Percentiles rank a stretch among this genome's conserved stretches.
These are phyloP conservation scores for Lichtheimia ornata DNA, from an alignment of 371 early-diverging fungal species.

Conservation along the genomic window DNA sequence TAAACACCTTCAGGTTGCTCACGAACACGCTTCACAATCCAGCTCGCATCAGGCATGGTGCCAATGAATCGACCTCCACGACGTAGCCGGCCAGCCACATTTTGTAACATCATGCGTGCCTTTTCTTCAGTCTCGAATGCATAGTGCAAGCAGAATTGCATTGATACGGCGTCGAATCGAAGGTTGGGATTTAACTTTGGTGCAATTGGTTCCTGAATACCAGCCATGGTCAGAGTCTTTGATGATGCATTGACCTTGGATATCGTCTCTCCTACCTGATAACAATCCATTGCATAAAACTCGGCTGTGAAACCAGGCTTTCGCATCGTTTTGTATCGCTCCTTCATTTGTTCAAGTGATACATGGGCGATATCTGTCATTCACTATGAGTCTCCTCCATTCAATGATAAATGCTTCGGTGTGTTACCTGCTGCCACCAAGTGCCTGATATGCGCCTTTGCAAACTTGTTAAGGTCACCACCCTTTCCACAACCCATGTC, in stretches of 20 bases:
- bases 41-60: constrained; percentile 93
- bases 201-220: constrained; percentile 53
- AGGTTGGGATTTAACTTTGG: constrained; percentile 50
- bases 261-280: constrained; percentile 48
- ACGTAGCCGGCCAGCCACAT: constrained; percentile 78
- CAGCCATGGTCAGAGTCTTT: background rate
- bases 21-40: constrained; percentile 68
- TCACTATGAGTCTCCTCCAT: background rate
- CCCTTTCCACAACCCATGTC: constrained; percentile 99
- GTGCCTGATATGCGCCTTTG: constrained; percentile 67
- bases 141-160: constrained; percentile 99
- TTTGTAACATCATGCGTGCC: constrained; percentile 80
- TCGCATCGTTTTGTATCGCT: constrained; percentile 67
- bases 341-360: constrained; percentile 88
- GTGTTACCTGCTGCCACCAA: constrained; percentile 72
- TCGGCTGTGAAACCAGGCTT: constrained; percentile 64
- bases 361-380: constrained; percentile 89
- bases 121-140: constrained; percentile 88
- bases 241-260: no score
- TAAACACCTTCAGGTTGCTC: constrained; percentile 28
- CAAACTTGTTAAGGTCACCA: constrained; percentile 97
- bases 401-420: background rate
- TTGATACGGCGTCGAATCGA: constrained; percentile 86
- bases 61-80: constrained; percentile 90
- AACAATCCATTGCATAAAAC: constrained; percentile 85